Evolutionary conservation across 495 filamentous ascomycete genomes (phyloP), one percentile per base, ranked within the genome.

Genomic region (Penicillium crystallinum): DNA sequence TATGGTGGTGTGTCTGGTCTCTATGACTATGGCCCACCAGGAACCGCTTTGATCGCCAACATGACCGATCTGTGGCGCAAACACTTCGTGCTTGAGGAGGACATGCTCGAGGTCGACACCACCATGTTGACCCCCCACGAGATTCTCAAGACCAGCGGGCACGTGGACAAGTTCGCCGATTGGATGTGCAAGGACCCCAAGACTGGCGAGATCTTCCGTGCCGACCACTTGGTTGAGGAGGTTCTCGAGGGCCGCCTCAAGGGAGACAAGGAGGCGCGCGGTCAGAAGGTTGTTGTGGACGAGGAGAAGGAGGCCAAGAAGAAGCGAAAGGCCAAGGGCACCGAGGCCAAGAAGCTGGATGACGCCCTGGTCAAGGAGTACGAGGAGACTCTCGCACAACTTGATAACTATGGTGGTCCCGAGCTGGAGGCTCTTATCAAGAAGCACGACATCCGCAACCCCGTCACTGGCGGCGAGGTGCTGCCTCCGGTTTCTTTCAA

Each of bases 161-260:
- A 98, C 71, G 93, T 97, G 46, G 93, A 97, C 57, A 95, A 95
- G 69, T 98, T 97, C 68, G 87, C 90, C 58, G 95, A 97, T 68
- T 97, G 89, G 89, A 96, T 97, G 91, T 95, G 90, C 83, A 97
- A 97, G 71, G 93, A 98, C 68, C 90, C 91, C 46, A 93, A 95
- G 76, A 93, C 86, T 59, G 93, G 93, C 62, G 95, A 97, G 75
- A 95, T 97, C 52, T 85, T 97, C 68, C 82, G 93, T 53, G 91
- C 93, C 25, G 93, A 98, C 66, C 93, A 98, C 72, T 77, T 97
- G 56, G 89, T 98, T 31, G 90, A 97, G 74, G 91, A 95, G 61
- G 83, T 96, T 23, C 79, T 98, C 19, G 91, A 96, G 74, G 68
- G 77, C 27, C 79, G 93, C 21, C 70, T 98, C 42, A 90, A 89